Percentiles rank a stretch among this genome's conserved stretches.
These are phyloP conservation scores for Boletus barrowsii DNA, from an alignment of 768 basidiomycete species.

Conservation along the genomic window DNA sequence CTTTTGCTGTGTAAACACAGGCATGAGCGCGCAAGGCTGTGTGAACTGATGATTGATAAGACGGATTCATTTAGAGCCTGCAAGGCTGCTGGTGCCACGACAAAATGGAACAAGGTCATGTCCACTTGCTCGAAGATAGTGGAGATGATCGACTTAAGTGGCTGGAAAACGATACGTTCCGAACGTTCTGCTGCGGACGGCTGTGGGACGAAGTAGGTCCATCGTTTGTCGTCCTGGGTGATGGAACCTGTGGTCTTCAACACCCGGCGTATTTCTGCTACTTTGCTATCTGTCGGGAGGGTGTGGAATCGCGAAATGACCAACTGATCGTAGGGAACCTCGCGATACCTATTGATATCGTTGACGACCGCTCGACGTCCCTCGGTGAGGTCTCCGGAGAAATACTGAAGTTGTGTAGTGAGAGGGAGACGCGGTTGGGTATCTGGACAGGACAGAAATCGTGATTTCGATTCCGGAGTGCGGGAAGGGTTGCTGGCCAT, in stretches of 20 bases:
- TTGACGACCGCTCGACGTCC: neutral
- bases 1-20: too few relatives aligned
- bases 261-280: neutral
- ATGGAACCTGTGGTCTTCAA: neutral
- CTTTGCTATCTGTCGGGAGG: too few relatives aligned
- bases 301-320: neutral
- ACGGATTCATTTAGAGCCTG: too few relatives aligned
- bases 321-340: neutral
- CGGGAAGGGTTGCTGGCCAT: neutral
- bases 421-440: neutral
- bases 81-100: too few relatives aligned
- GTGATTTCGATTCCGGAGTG: neutral
- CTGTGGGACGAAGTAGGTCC: neutral
- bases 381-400: neutral
- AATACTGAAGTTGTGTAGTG: neutral
- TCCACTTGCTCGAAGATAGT: neutral
- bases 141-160: neutral
- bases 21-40: too few relatives aligned
- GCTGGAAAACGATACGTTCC: neutral
- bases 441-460: neutral
- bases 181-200: neutral
- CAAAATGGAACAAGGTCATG: neutral
- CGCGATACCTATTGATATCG: neutral
- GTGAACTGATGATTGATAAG: too few relatives aligned
- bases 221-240: neutral